These are phyloP conservation scores for Fusarium oxysporum DNA, from an alignment of 2,329 filamentous ascomycete genomes.

Conservation along the genomic window DNA sequence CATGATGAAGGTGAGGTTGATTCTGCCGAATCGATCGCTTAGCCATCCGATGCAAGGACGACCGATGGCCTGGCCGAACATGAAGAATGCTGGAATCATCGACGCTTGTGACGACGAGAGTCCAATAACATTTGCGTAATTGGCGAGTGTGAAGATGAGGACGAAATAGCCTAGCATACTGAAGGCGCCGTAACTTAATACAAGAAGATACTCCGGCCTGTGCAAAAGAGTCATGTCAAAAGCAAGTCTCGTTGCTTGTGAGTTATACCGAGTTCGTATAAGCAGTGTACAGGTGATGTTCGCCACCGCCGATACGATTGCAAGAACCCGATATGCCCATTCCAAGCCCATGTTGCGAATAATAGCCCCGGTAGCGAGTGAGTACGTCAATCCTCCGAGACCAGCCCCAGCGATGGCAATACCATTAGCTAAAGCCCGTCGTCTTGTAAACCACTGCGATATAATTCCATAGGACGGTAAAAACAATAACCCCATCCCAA, in stretches of 20 bases:
- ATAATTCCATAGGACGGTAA: constrained; percentile 66
- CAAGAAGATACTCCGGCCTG: constrained; percentile 65
- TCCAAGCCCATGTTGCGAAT: constrained; percentile 63
- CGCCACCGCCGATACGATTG: constrained; percentile 61
- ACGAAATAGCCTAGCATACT: constrained; percentile 75
- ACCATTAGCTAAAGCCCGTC: constrained; percentile 68
- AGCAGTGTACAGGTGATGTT: constrained; percentile 67
- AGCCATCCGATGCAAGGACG: not conserved
- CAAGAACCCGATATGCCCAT: constrained; percentile 66
- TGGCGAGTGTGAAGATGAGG: constrained; percentile 72
- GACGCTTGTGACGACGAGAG: constrained; percentile 69
- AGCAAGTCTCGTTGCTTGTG: not conserved
- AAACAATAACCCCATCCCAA: constrained; percentile 71
- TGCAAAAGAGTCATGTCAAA: constrained; percentile 42
- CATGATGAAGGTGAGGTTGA: constrained; percentile 70
- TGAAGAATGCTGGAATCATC: constrained; percentile 71
- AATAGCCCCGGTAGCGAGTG: constrained; percentile 55
- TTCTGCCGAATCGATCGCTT: constrained; percentile 65
- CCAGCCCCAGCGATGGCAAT: constrained; percentile 66
- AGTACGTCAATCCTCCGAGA: constrained; percentile 43
- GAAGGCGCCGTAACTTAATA: constrained; percentile 70
- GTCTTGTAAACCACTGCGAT: constrained; percentile 70
- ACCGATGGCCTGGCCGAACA: constrained; percentile 63
- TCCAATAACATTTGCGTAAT: constrained; percentile 70
- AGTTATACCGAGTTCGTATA: constrained; percentile 64